Percentiles rank a stretch among this genome's conserved stretches.
These are phyloP conservation scores for Cichorium intybus DNA, from an alignment of 140 eudicot species.

Conservation along the genomic window DNA sequence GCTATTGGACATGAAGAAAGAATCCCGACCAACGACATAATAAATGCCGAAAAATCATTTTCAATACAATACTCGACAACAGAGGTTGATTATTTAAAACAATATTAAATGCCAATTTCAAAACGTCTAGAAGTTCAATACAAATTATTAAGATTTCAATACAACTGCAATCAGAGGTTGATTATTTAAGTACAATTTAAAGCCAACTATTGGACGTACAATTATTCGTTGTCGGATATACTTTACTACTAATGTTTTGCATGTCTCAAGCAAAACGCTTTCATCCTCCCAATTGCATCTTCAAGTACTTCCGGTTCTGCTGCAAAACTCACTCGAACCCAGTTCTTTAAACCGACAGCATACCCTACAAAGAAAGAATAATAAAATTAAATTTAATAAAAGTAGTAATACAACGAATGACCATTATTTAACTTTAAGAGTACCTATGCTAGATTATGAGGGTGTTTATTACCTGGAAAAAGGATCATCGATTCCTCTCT, in stretches of 20 bases:
- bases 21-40: too few relatives aligned
- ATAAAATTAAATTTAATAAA: neutral
- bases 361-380: conserved; percentile 32
- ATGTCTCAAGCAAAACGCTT: conserved; percentile 56
- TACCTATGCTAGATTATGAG: neutral
- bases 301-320: conserved; percentile 45
- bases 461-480: conserved; percentile 33
- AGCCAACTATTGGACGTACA: neutral
- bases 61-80: too few relatives aligned
- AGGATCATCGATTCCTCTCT: conserved; percentile 43
- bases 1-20: too few relatives aligned
- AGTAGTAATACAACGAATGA: neutral
- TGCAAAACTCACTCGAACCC: conserved; percentile 66
- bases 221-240: neutral
- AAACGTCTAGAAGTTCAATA: too few relatives aligned
- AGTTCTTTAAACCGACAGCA: conserved; percentile 54
- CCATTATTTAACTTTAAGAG: neutral
- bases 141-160: neutral
- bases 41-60: too few relatives aligned
- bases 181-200: neutral
- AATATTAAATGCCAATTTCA: too few relatives aligned
- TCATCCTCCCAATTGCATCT: conserved; percentile 62
- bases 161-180: neutral
- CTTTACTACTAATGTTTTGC: conserved; percentile 22
- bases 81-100: too few relatives aligned